These are phyloP conservation scores for Grifola frondosa DNA, from an alignment of 1,284 basidiomycete species.

Conservation along the genomic window DNA sequence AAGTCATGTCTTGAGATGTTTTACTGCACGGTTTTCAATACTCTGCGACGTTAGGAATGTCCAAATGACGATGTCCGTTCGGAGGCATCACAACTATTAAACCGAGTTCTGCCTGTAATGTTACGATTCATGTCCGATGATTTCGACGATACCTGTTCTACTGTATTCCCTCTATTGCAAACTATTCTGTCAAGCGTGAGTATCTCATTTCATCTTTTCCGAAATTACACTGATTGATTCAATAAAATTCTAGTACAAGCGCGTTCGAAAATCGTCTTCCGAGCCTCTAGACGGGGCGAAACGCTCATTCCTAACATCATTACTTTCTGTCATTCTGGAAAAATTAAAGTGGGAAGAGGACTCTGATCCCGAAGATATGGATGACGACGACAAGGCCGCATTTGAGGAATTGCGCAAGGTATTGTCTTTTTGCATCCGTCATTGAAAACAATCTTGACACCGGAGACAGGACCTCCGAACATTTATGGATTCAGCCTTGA, in stretches of 20 bases:
- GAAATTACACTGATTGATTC: constrained; percentile 2
- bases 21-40: constrained; percentile 11
- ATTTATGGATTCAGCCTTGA: constrained; percentile 80
- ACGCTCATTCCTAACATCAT: constrained; percentile 76
- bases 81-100: constrained; percentile 70
- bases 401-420: constrained; percentile 90
- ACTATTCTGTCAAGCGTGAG: constrained; percentile 74
- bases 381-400: constrained; percentile 85
- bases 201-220: constrained; percentile 16
- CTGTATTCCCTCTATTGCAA: constrained; percentile 81
- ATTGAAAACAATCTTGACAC: constrained; percentile 4
- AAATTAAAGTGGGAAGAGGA: constrained; percentile 94
- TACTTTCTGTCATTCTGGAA: constrained; percentile 79
- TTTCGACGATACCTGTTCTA: constrained; percentile 83
- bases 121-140: constrained; percentile 89
- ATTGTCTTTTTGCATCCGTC: constrained; percentile 12
- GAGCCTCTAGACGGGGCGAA: constrained; percentile 73
- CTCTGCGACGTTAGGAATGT: constrained; percentile 48
- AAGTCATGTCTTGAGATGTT: constrained; percentile 35
- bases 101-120: constrained; percentile 77
- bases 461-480: constrained; percentile 69
- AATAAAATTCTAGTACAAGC: constrained; percentile 64
- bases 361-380: constrained; percentile 78
- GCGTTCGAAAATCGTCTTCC: constrained; percentile 64
- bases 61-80: constrained; percentile 60